phyloP scores from a whole-genome alignment of 192 early-diverging fungal genomes.

The Mortierella claussenii region DNA sequence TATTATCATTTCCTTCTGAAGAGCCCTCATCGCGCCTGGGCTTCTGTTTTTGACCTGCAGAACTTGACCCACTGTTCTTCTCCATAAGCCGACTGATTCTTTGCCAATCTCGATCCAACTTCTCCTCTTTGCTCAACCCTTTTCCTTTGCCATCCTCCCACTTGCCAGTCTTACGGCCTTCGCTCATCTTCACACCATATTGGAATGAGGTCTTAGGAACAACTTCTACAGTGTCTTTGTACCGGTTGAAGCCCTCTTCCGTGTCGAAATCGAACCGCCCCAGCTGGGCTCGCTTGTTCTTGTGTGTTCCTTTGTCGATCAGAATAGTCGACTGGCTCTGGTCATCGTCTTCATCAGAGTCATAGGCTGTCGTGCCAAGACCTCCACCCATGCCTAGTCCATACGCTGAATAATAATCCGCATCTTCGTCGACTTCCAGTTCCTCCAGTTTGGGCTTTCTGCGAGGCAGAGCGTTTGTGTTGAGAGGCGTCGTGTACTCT shows the following conservation, averaged over 20 bases:
- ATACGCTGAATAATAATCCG: slow-evolving; percentile 62
- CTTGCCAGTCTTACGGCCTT: slow-evolving; percentile 67
- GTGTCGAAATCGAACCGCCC: slow-evolving; percentile 82
- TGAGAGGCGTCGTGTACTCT: slow-evolving; percentile 10
- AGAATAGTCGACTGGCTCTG: slow-evolving; percentile 54
- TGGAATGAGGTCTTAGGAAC: slow-evolving; percentile 81
- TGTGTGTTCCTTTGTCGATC: slow-evolving; percentile 76
- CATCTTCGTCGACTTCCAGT: slow-evolving; percentile 52
- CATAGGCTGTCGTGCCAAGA: slow-evolving; percentile 62
- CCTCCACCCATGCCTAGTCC: slow-evolving; percentile 58
- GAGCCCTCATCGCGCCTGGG: slow-evolving; percentile 15
- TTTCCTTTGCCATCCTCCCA: slow-evolving; percentile 50
- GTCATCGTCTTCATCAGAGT: slow-evolving; percentile 60
- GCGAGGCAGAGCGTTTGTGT: slow-evolving; percentile 31
- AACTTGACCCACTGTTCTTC: slow-evolving; percentile 30
- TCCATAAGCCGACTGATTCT: slow-evolving; percentile 41
- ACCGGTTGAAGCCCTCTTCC: slow-evolving; percentile 78
- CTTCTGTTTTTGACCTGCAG: slow-evolving; percentile 27
- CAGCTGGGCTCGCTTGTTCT: slow-evolving; percentile 76
- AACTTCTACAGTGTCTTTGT: slow-evolving; percentile 77
- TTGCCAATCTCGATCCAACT: slow-evolving; percentile 49
- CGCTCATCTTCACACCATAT: slow-evolving; percentile 78
- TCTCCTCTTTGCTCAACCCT: slow-evolving; percentile 35
- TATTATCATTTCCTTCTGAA: slow-evolving; percentile 13
- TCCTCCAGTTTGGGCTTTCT: slow-evolving; percentile 32